Conservation (phyloP, 345 rosid species). For the Orychophragmus violaceus region DNA sequence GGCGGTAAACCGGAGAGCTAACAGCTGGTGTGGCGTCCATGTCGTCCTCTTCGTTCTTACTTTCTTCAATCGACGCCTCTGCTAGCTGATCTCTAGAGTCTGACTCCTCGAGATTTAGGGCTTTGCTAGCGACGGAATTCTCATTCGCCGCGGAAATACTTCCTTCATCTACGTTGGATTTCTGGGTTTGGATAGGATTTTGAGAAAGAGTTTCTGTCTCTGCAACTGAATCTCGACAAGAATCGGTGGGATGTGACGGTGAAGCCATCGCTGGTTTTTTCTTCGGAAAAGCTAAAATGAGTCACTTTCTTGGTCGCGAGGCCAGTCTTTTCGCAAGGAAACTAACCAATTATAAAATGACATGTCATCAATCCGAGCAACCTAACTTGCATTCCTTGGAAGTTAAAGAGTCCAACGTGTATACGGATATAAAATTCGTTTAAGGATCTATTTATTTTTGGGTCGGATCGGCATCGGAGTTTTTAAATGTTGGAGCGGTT, state of each 20-base stretch:
- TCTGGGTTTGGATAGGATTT: not conserved
- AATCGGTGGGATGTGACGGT: conserved; percentile 22
- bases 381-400: not conserved
- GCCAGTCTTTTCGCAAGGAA: not conserved
- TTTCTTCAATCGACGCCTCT: conserved; percentile 14
- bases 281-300: not conserved
- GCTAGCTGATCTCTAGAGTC: conserved; percentile 8
- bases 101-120: conserved; percentile 5
- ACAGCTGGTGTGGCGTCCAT: conserved; percentile 21
- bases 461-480: too few relatives aligned
- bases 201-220: not conserved
- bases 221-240: not conserved
- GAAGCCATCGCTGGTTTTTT: conserved; percentile 19
- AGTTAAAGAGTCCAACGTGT: too few relatives aligned
- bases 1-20: conserved; percentile 25
- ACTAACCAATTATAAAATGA: not conserved
- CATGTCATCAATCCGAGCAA: not conserved
- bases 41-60: conserved; percentile 27
- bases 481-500: too few relatives aligned
- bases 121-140: too few relatives aligned
- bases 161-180: conserved; percentile 3
- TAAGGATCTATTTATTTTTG: too few relatives aligned
- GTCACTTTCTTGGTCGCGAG: conserved; percentile 5
- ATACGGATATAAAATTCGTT: too few relatives aligned
- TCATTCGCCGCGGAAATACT: too few relatives aligned